Evolutionary conservation across 306 rosid genomes (phyloP), one percentile per base, ranked within the genome.

Genomic region (Carpinus fangiana): DNA sequence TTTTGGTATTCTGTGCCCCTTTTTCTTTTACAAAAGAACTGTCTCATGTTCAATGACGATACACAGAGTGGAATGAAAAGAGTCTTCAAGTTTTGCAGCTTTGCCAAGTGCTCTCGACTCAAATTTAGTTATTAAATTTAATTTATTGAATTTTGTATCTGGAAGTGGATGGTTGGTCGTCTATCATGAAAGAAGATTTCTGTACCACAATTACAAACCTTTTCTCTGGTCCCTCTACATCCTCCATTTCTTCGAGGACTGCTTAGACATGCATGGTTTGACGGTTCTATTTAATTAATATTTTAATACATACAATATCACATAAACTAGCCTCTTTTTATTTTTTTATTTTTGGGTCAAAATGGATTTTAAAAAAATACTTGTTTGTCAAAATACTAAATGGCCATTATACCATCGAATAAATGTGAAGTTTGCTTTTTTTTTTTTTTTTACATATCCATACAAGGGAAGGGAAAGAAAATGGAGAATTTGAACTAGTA

Each of bases 21-120:
- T 68, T 66, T 73, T 50, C 75, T 64, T 64, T 62, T 61, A 70
- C 75, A 72, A 76, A 62, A 76, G 78, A 73, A 73, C 12, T 73
- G 78, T 76, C 62, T 47, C 78, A 72, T 61, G 73, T 79, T 51
- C 74, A 53, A 72, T 70, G 43, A 16, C 20, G 52, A 79, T 72
- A 79, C 57, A 61, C 21, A 62, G 73, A 72, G 78, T 61, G 55
- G 20, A 78, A 57, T 36, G 8, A 18, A 72, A 64, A 2, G 70
- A 17, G 53, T 73, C 66, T 55, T 20, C 65, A 60, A 72, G 45
- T 78, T 78, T 78, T 72, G 72, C 51, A 18, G 50, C 75, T 72
- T 70, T 78, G 21, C 28, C 28, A 1, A 16, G 36, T 23, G 28
- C 10, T 45, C 23, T 41, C 4, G 13, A 38, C 71, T 12, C 23